These are phyloP conservation scores for Kazachstania sp. DNA, from an alignment of 1,139 yeast genomes.

Conservation along the genomic window DNA sequence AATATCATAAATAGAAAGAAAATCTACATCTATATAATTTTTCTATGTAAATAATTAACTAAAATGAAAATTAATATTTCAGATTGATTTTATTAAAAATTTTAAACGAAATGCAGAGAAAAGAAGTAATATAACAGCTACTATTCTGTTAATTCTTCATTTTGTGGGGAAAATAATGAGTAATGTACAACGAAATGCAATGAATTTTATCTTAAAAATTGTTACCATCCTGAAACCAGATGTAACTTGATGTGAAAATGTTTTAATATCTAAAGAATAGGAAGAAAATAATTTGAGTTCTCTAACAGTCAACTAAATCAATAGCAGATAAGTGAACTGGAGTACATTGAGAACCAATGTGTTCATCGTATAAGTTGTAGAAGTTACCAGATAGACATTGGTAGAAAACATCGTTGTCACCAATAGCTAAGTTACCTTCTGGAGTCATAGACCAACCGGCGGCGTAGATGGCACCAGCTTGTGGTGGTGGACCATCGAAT, in stretches of 20 bases:
- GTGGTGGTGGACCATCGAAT: constrained; percentile 47
- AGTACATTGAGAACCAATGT: constrained; percentile 56
- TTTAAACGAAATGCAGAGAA: background rate
- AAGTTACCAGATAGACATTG: constrained; percentile 34
- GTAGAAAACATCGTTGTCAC: constrained; percentile 3
- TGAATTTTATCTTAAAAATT: background rate
- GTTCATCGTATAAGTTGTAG: constrained; percentile 73
- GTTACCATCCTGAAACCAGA: too few species aligned
- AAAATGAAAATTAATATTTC: background rate
- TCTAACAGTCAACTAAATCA: constrained; percentile 54
- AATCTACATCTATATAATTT: background rate
- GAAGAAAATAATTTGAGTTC: background rate
- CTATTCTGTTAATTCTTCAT: background rate
- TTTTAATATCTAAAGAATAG: background rate
- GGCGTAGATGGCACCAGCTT: constrained; percentile 5
- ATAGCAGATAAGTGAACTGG: constrained; percentile 56
- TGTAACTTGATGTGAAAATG: background rate
- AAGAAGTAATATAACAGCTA: background rate
- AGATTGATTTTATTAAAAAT: background rate
- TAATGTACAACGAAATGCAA: constrained; percentile 1
- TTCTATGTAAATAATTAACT: background rate
- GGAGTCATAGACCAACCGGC: constrained; percentile 4
- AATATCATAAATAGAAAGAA: background rate
- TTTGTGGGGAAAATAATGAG: background rate
- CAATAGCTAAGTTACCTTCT: constrained; percentile 4